Evolutionary conservation across 2,329 filamentous ascomycete species (phyloP).

Genomic region (Cladosporium phlei): DNA sequence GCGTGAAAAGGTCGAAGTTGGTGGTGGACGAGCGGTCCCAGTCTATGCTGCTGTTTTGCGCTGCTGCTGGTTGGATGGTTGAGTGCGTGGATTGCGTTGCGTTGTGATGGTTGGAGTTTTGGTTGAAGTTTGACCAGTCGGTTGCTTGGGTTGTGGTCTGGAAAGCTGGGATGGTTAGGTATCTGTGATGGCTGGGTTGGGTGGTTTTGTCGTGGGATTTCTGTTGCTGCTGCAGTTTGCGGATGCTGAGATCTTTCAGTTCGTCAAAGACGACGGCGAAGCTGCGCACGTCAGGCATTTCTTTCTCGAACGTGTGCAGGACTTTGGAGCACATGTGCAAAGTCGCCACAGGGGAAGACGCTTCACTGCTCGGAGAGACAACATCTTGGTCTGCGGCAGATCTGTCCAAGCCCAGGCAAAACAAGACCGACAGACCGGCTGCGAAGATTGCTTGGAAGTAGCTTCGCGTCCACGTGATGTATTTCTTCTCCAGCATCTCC

Average conservation of each 20-base stretch:
- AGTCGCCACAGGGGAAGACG: background rate
- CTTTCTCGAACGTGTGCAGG: constrained; percentile 8
- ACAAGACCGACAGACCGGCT: constrained; percentile 32
- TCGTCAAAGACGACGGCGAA: constrained; percentile 10
- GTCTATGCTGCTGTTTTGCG: too few relatives aligned
- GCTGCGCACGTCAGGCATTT: constrained; percentile 11
- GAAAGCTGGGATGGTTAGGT: too few relatives aligned
- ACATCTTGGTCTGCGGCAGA: too few relatives aligned
- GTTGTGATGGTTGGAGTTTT: too few relatives aligned
- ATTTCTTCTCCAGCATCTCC: constrained; percentile 31
- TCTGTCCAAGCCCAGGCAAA: background rate
- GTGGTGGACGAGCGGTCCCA: too few relatives aligned
- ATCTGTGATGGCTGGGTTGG: too few relatives aligned
- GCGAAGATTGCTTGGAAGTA: constrained; percentile 49
- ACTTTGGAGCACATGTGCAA: constrained; percentile 3
- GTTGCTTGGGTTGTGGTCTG: too few relatives aligned
- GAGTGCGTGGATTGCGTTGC: too few relatives aligned
- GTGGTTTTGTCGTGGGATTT: background rate
- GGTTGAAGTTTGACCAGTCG: too few relatives aligned
- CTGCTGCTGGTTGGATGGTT: too few relatives aligned
- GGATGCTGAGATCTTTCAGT: background rate
- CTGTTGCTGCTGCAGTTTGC: constrained; percentile 1
- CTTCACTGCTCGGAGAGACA: background rate
- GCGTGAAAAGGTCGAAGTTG: too few relatives aligned
- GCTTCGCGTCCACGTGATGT: constrained; percentile 43